A percentile compares a stretch with the other conserved stretches of the same genome.
These are phyloP conservation scores for Xylariaceae sp. DNA, from an alignment of 2,329 filamentous ascomycete species.

Conservation along the genomic window DNA sequence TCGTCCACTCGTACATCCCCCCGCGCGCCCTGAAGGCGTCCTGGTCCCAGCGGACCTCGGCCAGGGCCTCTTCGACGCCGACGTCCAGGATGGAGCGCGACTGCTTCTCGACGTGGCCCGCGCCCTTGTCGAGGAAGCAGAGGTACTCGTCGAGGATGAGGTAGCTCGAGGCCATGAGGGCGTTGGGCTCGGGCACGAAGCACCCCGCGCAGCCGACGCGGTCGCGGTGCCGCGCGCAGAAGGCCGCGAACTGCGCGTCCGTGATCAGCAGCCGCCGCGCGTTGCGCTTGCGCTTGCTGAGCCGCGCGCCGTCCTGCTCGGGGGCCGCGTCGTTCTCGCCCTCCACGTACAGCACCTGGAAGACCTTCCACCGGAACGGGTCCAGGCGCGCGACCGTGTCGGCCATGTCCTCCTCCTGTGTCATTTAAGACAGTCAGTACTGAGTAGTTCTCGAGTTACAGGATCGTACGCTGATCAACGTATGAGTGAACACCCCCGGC, in stretches of 20 bases:
- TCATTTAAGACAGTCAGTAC: too few relatives aligned
- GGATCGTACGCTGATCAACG: too few relatives aligned
- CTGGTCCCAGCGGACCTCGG: slow-evolving; percentile 38
- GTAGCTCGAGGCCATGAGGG: slow-evolving; percentile 42
- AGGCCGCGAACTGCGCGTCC: slow-evolving; percentile 36
- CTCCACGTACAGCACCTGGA: slow-evolving; percentile 44
- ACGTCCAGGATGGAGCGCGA: slow-evolving; percentile 34
- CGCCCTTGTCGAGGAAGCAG: slow-evolving; percentile 40
- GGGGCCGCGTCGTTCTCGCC: slow-evolving; percentile 47
- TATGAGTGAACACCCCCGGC: too few relatives aligned
- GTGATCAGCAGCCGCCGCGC: slow-evolving; percentile 37
- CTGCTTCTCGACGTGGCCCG: slow-evolving; percentile 22
- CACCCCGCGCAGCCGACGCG: too few relatives aligned
- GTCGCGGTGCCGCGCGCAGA: slow-evolving; percentile 36
- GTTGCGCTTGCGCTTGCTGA: slow-evolving; percentile 25
- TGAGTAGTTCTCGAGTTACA: too few relatives aligned
- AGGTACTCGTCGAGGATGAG: slow-evolving; percentile 45
- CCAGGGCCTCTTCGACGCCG: slow-evolving; percentile 37
- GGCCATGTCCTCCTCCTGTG: slow-evolving; percentile 44
- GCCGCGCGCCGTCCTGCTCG: slow-evolving; percentile 21
- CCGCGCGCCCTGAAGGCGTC: slow-evolving; percentile 35
- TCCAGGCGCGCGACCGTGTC: slow-evolving; percentile 28
- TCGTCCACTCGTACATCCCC: slow-evolving; percentile 42
- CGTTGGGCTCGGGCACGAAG: slow-evolving; percentile 42
- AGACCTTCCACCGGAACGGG: slow-evolving; percentile 49